A percentile compares a stretch with the other conserved stretches of the same genome.
Evolutionary conservation across 2,329 filamentous ascomycete genomes (phyloP).

Genomic region (Cladosporium sphaerospermum): DNA sequence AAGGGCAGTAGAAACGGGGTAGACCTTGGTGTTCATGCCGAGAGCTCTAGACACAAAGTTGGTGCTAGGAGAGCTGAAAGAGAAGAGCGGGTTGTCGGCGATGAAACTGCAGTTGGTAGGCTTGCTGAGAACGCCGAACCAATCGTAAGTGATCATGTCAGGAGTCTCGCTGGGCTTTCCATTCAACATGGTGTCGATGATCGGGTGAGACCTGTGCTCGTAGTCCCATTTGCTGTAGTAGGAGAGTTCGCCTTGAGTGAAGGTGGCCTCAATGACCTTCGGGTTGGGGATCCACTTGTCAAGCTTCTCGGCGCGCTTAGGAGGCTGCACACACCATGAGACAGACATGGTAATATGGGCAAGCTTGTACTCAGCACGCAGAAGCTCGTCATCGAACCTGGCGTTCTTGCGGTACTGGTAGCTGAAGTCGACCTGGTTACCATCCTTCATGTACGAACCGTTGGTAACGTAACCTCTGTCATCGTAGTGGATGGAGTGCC

Average conservation of each 20-base stretch:
- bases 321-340: constrained; percentile 9
- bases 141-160: constrained; percentile 47
- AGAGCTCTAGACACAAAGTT: constrained; percentile 31
- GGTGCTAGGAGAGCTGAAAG: constrained; percentile 36
- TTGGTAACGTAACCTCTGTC: constrained; percentile 47
- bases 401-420: constrained; percentile 51
- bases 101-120: constrained; percentile 34
- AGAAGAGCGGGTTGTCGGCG: constrained; percentile 48
- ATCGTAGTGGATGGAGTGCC: constrained; percentile 48
- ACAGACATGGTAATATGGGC: constrained; percentile 47
- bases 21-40: constrained; percentile 34
- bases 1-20: constrained; percentile 34
- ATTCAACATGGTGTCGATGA: constrained; percentile 40
- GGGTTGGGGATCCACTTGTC: constrained; percentile 51
- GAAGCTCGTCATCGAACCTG: constrained; percentile 49
- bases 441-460: constrained; percentile 49
- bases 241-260: constrained; percentile 47
- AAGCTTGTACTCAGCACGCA: constrained; percentile 50
- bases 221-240: constrained; percentile 45
- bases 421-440: constrained; percentile 48
- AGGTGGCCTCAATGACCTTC: constrained; percentile 49
- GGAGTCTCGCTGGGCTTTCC: constrained; percentile 44
- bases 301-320: constrained; percentile 36
- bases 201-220: constrained; percentile 36
- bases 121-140: constrained; percentile 35